Evolutionary conservation across 2,329 filamentous ascomycete genomes (phyloP).

Genomic region (Alternaria tenuissima): DNA sequence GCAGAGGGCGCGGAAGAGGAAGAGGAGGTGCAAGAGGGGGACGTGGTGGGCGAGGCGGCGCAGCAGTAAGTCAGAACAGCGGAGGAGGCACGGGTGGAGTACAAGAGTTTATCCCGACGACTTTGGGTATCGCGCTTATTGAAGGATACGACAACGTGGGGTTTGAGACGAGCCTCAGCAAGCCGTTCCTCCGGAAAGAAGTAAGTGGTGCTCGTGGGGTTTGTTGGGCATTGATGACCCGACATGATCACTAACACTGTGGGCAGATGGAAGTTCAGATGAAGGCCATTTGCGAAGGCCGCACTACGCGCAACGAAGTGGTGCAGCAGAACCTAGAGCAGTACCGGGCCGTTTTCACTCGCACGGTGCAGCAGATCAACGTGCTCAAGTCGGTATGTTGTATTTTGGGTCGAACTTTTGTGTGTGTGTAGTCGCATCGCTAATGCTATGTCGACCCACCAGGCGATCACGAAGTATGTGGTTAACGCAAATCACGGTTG

Average conservation of each 20-base stretch:
- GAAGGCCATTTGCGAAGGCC: constrained; percentile 94
- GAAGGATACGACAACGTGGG: constrained; percentile 95
- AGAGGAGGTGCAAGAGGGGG: constrained; percentile 40
- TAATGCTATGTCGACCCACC: constrained; percentile 20
- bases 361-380: constrained; percentile 78
- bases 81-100: constrained; percentile 60
- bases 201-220: constrained; percentile 41
- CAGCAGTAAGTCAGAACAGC: constrained; percentile 50
- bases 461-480: constrained; percentile 54
- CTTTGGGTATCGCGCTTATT: constrained; percentile 88
- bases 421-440: constrained; percentile 28
- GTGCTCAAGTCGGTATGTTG: constrained; percentile 62
- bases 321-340: constrained; percentile 84
- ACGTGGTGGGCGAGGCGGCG: constrained; percentile 59
- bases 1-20: constrained; percentile 55
- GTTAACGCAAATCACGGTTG: constrained; percentile 49
- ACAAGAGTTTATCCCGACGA: constrained; percentile 91
- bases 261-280: constrained; percentile 87
- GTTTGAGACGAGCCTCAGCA: constrained; percentile 89
- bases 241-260: constrained; percentile 19
- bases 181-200: constrained; percentile 95
- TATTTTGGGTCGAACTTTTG: constrained; percentile 12
- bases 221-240: constrained; percentile 8
- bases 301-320: constrained; percentile 75
- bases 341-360: constrained; percentile 85